These are phyloP conservation scores for Debaryomycetaceae sp. DNA, from an alignment of 1,139 yeast genomes.

Conservation along the genomic window DNA sequence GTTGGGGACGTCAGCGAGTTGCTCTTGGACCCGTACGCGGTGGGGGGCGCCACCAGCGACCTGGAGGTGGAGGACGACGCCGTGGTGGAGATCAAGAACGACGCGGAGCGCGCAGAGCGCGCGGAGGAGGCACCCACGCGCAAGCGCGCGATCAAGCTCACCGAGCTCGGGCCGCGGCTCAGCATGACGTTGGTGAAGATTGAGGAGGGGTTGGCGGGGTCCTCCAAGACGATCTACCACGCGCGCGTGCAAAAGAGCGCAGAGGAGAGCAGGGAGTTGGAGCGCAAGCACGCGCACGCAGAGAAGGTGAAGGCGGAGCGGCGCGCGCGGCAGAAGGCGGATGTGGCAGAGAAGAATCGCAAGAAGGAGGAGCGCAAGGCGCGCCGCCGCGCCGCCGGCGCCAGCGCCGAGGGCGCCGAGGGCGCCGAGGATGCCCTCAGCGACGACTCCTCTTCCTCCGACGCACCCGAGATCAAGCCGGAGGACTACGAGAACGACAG, in stretches of 20 bases:
- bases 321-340: constrained; percentile 73
- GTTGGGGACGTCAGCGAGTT: constrained; percentile 78
- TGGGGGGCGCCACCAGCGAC: constrained; percentile 80
- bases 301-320: constrained; percentile 65
- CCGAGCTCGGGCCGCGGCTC: constrained; percentile 92
- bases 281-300: constrained; percentile 61
- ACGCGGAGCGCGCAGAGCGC: constrained; percentile 18
- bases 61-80: constrained; percentile 92
- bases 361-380: constrained; percentile 69
- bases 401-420: constrained; percentile 27
- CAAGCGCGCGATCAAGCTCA: constrained; percentile 86
- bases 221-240: constrained; percentile 76
- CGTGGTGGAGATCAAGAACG: constrained; percentile 67
- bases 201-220: constrained; percentile 86
- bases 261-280: constrained; percentile 57
- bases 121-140: constrained; percentile 33
- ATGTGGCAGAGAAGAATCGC: constrained; percentile 72
- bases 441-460: constrained; percentile 18
- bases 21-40: constrained; percentile 76
- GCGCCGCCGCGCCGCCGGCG: constrained; percentile 61
- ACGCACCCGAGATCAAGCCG: constrained; percentile 34
- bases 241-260: constrained; percentile 59
- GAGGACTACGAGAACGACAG: constrained; percentile 47
- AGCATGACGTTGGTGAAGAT: constrained; percentile 74
- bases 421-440: constrained; percentile 17